Percentiles rank a stretch among this genome's conserved stretches.
These are phyloP conservation scores for Penicillium psychrosexuale DNA, from an alignment of 2,329 filamentous ascomycete species.

Conservation along the genomic window DNA sequence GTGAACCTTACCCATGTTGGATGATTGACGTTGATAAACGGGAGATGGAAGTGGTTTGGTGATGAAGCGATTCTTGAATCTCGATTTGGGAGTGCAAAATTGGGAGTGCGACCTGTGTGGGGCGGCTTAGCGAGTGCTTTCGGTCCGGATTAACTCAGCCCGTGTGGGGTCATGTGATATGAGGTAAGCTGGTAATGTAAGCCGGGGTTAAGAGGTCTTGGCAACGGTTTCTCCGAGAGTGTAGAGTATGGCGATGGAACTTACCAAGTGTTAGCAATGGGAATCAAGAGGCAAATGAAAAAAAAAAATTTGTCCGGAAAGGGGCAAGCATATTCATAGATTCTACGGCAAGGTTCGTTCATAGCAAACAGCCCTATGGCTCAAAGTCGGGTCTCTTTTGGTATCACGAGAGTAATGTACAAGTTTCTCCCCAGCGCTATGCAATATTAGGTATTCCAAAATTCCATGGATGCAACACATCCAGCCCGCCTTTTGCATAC, in stretches of 20 bases:
- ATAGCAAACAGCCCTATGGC: background rate
- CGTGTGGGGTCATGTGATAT: constrained; percentile 7
- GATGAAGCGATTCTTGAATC: constrained; percentile 23
- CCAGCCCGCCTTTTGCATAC: background rate
- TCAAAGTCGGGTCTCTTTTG: background rate
- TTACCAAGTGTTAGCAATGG: background rate
- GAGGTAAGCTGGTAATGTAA: background rate
- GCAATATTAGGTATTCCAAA: constrained; percentile 1
- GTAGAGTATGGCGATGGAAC: background rate
- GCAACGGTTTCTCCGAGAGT: constrained; percentile 1
- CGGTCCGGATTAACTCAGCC: constrained; percentile 17
- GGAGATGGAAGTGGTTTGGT: constrained; percentile 24
- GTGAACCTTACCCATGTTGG: constrained; percentile 83
- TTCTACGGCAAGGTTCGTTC: background rate
- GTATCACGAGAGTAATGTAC: constrained; percentile 4
- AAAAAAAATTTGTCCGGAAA: background rate
- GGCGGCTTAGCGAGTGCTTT: constrained; percentile 27
- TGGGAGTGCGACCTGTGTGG: constrained; percentile 28
- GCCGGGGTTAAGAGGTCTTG: constrained; percentile 6
- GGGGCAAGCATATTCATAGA: background rate
- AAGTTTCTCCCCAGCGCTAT: constrained; percentile 1
- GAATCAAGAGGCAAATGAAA: background rate
- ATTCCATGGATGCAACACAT: background rate
- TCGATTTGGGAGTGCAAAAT: constrained; percentile 26
- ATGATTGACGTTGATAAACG: constrained; percentile 28